phyloP scores from a whole-genome alignment of 2,329 filamentous ascomycete genomes.

The Monosporascus sp. region DNA sequence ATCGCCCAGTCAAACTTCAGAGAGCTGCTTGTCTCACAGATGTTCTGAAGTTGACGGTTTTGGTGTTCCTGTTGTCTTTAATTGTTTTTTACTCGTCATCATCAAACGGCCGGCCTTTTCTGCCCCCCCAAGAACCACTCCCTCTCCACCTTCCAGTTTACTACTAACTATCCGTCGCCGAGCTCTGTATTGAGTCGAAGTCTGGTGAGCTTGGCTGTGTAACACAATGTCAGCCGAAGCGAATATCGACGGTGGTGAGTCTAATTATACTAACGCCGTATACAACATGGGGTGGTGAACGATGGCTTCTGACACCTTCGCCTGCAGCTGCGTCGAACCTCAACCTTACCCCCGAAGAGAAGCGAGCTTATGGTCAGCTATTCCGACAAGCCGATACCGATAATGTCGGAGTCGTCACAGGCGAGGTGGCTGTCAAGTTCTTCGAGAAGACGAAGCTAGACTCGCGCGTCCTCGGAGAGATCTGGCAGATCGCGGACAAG shows the following conservation, averaged over 20 bases:
- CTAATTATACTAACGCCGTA: no score
- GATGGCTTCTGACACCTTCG: slow-evolving; percentile 13
- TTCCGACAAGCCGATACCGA: slow-evolving; percentile 92
- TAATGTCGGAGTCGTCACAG: slow-evolving; percentile 86
- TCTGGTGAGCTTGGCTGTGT: slow-evolving; percentile 22
- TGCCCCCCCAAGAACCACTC: slow-evolving; percentile 8
- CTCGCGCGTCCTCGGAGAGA: slow-evolving; percentile 84
- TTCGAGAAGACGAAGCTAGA: slow-evolving; percentile 93
- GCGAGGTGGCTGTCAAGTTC: slow-evolving; percentile 93
- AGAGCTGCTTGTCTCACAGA: background rate
- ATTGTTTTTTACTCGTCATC: background rate
- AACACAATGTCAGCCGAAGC: slow-evolving; percentile 25
- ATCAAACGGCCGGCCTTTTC: slow-evolving; percentile 11
- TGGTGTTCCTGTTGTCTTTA: background rate
- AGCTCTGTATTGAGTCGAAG: slow-evolving; percentile 16
- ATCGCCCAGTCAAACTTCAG: background rate
- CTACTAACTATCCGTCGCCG: slow-evolving; percentile 6
- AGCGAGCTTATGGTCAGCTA: slow-evolving; percentile 86
- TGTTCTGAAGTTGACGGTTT: background rate
- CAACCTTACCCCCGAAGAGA: slow-evolving; percentile 87
- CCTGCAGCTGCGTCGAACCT: slow-evolving; percentile 58
- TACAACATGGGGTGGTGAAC: slow-evolving; percentile 4
- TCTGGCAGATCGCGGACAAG: slow-evolving; percentile 98
- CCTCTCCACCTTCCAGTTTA: background rate
- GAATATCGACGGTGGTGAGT: slow-evolving; percentile 15